Base-by-base conservation (phyloP, 1,284 basidiomycete species). In the Caloboletus inedulis region DNA sequence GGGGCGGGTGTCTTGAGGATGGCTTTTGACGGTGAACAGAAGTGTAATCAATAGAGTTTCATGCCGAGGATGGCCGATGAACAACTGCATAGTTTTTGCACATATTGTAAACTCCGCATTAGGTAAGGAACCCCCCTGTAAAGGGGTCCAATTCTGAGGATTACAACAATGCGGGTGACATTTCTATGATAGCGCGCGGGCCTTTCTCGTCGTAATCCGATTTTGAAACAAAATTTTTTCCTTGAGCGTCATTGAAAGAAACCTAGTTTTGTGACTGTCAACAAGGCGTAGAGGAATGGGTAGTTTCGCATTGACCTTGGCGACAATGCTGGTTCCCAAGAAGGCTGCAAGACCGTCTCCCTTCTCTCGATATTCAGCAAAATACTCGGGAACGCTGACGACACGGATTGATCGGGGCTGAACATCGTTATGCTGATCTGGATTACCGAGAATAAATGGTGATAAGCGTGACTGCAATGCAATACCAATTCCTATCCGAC, bases 321-420 rank as follows among this genome's bases (percentile, higher is more conserved):
- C 90, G 27, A 89, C 81, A 62, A 96, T 91, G 57, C 85, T 88
- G n/a, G 84, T 81, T 2, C 94, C 94, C 43, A 96, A 72, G 76
- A 94, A 97, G 8, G 88, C 87, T 2, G 91, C 89, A 21, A 90
- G 74, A 1, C 90, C 88, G 43, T 90, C 87, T 0, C 91, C 89
- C 40, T 84, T 85, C 46, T 94, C 89, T 57, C 91, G 82, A 67
- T 90, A 97, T 67, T 96, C 92, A 9, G 89, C 87, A 69, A 94
- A 96, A 70, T 96, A 96, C 25, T 96, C 93, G 13, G 94, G 94
- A n/a, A 95, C 82, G 41, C 74, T 80, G 47, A 94, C 68, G 12
- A 87, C 76, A 18, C 84, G 78, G 16, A 87, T 82, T 39, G 74
- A 72, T 9, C 82, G 79, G 2, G 91, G 79, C 63, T 94, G 91